Evolutionary conservation across 2,329 filamentous ascomycete genomes (phyloP), one percentile per base, ranked within the genome.

Genomic region (Gnomoniopsis smithogilvyi): DNA sequence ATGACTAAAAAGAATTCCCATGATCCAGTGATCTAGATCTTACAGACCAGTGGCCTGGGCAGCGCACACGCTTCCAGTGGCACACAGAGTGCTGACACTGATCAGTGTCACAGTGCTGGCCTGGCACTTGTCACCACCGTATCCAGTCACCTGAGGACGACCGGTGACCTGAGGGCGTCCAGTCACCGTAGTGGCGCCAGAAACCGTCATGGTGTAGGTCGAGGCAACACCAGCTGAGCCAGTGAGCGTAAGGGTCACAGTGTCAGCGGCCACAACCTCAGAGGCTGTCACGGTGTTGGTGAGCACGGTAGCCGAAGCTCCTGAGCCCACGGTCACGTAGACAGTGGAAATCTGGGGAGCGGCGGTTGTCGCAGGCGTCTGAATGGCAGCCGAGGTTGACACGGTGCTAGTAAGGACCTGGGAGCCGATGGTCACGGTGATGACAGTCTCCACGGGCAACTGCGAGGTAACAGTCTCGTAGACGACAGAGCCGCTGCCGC

Each of bases 41-140:
- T 33, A 56, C 46, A 56, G 46, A 4, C 46, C 54, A 24, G 54
- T 56, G 17, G 54, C 54, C 19, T 36, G 41, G 26, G 51, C 54
- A 12, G 54, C 45, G 46, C 54, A 56, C 14, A 47, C 21, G 11
- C 45, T 49, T 34, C 54, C 54, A 19, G 43, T 46, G 43, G 57
- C 57, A 33, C 60, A 62, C n/a, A 62, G 34, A 12, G 60, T 62
- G 3, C 56, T 60, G n/a, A 62, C 56, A 1, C 50, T 54, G n/a
- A 62, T 48, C 22, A 59, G 50, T 1, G 60, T 62, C 26, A 62
- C 60, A 3, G 60, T 62, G 21, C 54, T 58, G 10, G 60, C 56
- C 12, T 54, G 54, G 34, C 60, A 62, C 51, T 58, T 50, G 51
- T 41, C 41, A 8, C 56, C 30, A 17, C 50, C 50, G 6, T 46